Conservation (phyloP, 1,139 yeast species). For the Ashbya aceris region DNA sequence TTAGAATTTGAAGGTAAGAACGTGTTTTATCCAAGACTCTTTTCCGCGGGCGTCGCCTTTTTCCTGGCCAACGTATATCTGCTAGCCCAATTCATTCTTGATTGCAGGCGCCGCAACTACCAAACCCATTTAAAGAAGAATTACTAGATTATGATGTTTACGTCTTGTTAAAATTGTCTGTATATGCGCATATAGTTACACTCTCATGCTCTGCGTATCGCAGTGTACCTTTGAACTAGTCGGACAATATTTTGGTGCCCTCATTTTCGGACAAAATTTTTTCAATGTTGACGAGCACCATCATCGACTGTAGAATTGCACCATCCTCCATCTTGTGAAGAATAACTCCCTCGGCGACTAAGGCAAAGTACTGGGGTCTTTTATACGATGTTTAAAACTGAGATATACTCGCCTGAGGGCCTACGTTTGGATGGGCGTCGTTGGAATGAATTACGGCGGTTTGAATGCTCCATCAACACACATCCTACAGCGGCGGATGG, state of each 20-base stretch:
- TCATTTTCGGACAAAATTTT: neutral
- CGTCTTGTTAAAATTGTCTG: neutral
- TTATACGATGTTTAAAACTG: constrained; percentile 49
- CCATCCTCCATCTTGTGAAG: too few species aligned
- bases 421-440: constrained; percentile 87
- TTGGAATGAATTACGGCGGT: constrained; percentile 83
- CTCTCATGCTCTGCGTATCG: too few species aligned
- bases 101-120: constrained; percentile 19
- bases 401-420: constrained; percentile 90
- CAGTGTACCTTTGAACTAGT: too few species aligned
- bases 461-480: constrained; percentile 73
- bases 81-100: constrained; percentile 48
- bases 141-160: neutral
- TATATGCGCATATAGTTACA: too few species aligned
- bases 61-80: constrained; percentile 61
- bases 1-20: constrained; percentile 72
- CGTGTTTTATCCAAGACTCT: constrained; percentile 55
- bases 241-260: too few species aligned
- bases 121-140: constrained; percentile 4
- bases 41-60: constrained; percentile 53
- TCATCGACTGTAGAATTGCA: neutral
- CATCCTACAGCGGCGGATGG: constrained; percentile 90
- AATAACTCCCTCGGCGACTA: too few species aligned
- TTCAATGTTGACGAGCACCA: neutral
- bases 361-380: too few species aligned